These are phyloP conservation scores for Discostella pseudostelligera DNA, from an alignment of 108 stramenopile genomes.

Conservation along the genomic window DNA sequence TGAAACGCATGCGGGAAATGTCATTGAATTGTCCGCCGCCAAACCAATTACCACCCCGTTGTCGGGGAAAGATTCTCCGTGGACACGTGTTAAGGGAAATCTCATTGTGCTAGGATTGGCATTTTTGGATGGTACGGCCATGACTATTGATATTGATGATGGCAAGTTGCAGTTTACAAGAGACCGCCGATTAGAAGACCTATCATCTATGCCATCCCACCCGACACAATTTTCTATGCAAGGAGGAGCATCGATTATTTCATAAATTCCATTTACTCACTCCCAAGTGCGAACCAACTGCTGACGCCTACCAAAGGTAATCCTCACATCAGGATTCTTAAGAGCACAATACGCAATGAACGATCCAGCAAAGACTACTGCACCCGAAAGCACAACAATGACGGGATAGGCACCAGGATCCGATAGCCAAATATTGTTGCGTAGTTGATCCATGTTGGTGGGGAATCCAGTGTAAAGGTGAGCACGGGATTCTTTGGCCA, in stretches of 20 bases:
- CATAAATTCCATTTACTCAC: too few relatives aligned
- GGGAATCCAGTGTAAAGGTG: conserved; percentile 42
- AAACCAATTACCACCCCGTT: conserved; percentile 60
- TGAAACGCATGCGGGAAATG: conserved; percentile 29
- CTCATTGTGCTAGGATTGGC: conserved; percentile 60
- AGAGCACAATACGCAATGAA: conserved; percentile 36
- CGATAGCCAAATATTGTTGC: conserved; percentile 56
- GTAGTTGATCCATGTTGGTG: conserved; percentile 32
- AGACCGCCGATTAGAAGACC: too few relatives aligned
- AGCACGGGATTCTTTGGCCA: conserved; percentile 46
- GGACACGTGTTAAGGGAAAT: conserved; percentile 56
- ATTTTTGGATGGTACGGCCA: conserved; percentile 44
- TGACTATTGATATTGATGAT: conserved; percentile 60
- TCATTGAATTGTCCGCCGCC: conserved; percentile 28
- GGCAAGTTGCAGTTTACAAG: conserved; percentile 25
- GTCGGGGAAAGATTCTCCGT: conserved; percentile 35
- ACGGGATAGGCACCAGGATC: conserved; percentile 77
- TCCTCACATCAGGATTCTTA: conserved; percentile 57
- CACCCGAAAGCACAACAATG: conserved; percentile 51
- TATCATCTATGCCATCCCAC: too few relatives aligned
- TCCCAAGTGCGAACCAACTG: conserved; percentile 36
- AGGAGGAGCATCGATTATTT: too few relatives aligned
- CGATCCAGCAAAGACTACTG: conserved; percentile 40
- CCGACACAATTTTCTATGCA: too few relatives aligned
- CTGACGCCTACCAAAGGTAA: conserved; percentile 50